These are phyloP conservation scores for Calonectria ilicicola DNA, from an alignment of 2,329 filamentous ascomycete species.

Conservation along the genomic window DNA sequence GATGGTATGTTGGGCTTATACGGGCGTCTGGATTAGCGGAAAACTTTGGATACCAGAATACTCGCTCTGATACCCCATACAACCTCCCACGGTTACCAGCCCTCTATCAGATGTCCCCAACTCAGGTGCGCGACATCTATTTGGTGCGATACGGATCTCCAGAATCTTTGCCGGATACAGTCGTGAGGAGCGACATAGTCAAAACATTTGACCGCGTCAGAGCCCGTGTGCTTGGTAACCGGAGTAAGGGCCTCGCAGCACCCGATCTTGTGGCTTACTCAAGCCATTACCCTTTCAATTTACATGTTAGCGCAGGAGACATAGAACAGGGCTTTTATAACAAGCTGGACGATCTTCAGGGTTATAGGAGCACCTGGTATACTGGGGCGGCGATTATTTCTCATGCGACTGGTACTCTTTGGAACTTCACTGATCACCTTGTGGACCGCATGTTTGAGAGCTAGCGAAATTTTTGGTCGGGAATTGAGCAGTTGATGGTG, in stretches of 20 bases:
- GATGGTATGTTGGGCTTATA: constrained; percentile 34
- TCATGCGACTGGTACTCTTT: constrained; percentile 31
- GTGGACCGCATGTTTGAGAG: constrained; percentile 30
- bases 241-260: background rate
- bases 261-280: constrained; percentile 27
- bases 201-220: constrained; percentile 30
- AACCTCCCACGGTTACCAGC: constrained; percentile 28
- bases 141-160: constrained; percentile 30
- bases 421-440: constrained; percentile 35
- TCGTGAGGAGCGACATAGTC: constrained; percentile 26
- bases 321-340: constrained; percentile 30
- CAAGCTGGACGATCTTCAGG: constrained; percentile 31
- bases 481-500: background rate
- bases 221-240: background rate
- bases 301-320: constrained; percentile 23
- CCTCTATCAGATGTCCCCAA: constrained; percentile 35
- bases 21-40: constrained; percentile 22
- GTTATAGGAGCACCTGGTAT: constrained; percentile 31
- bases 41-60: constrained; percentile 32
- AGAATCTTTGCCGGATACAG: background rate
- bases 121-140: constrained; percentile 16
- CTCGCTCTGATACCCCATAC: constrained; percentile 21
- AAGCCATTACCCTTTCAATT: constrained; percentile 33
- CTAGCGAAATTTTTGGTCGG: background rate
- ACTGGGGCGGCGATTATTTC: constrained; percentile 32